phyloP scores from a whole-genome alignment of 1,284 basidiomycete genomes.

The Pseudozyma pruni region DNA sequence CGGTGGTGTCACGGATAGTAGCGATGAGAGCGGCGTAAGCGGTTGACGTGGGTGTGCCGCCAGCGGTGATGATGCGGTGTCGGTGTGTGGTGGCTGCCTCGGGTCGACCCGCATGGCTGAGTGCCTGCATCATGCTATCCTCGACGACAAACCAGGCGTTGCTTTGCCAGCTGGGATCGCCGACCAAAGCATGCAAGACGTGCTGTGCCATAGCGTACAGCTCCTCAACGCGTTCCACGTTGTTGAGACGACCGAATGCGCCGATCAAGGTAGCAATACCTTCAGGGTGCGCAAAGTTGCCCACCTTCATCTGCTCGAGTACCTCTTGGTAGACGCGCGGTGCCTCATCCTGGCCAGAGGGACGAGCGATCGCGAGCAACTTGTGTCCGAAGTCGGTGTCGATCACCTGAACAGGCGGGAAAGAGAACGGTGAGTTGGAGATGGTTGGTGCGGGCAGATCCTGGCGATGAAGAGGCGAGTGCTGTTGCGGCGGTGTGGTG shows the following conservation, averaged over 20 bases:
- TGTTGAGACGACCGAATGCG: slow-evolving; percentile 70
- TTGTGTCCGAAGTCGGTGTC: slow-evolving; percentile 53
- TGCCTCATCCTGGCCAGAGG: slow-evolving; percentile 18
- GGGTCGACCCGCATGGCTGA: slow-evolving; percentile 59
- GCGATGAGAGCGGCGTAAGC: slow-evolving; percentile 66
- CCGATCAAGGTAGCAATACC: slow-evolving; percentile 55
- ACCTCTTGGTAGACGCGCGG: slow-evolving; percentile 36
- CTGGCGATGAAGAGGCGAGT: slow-evolving; percentile 41
- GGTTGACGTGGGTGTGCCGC: slow-evolving; percentile 54
- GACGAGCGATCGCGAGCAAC: slow-evolving; percentile 18
- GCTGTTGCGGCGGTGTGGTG: slow-evolving; percentile 26
- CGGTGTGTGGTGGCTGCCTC: slow-evolving; percentile 57
- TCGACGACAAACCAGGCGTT: slow-evolving; percentile 68
- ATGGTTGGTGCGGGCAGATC: slow-evolving; percentile 25
- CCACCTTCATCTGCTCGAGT: slow-evolving; percentile 33
- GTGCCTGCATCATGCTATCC: slow-evolving; percentile 62
- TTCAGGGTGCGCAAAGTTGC: slow-evolving; percentile 54
- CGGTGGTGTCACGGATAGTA: slow-evolving; percentile 65
- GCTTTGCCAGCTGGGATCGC: slow-evolving; percentile 66
- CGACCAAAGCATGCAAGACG: slow-evolving; percentile 44
- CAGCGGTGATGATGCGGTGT: slow-evolving; percentile 60
- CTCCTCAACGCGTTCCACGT: slow-evolving; percentile 71
- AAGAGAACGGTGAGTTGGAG: slow-evolving; percentile 12
- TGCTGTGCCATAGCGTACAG: slow-evolving; percentile 70
- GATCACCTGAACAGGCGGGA: slow-evolving; percentile 53